phyloP scores from a whole-genome alignment of 169 alveolate species.

The Hepatocystis sp. region DNA sequence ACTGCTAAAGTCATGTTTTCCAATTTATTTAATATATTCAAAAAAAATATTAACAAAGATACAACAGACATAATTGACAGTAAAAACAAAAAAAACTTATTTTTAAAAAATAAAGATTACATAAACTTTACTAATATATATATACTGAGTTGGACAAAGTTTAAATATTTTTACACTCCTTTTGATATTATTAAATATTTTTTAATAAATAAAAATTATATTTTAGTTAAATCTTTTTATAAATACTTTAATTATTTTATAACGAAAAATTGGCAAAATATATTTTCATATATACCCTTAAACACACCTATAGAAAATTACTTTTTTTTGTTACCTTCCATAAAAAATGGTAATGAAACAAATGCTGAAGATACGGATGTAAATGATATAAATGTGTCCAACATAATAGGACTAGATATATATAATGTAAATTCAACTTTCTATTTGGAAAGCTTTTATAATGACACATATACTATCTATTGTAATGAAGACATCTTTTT shows the following conservation, averaged over 20 bases:
- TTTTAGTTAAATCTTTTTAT: constrained; percentile 45
- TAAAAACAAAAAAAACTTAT: neutral
- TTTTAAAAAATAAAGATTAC: neutral
- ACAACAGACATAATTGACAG: constrained; percentile 2
- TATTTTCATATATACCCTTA: constrained; percentile 39
- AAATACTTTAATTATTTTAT: constrained; percentile 53
- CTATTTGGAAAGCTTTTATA: too few species aligned
- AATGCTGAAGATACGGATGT: too few species aligned
- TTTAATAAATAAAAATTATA: constrained; percentile 43
- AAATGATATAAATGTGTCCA: too few species aligned
- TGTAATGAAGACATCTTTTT: constrained; percentile 30
- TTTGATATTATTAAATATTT: constrained; percentile 67
- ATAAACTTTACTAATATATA: constrained; percentile 8
- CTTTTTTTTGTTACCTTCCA: constrained; percentile 24
- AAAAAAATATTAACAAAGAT: constrained; percentile 40
- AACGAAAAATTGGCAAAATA: constrained; percentile 43
- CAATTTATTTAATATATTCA: constrained; percentile 34
- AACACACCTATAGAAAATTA: constrained; percentile 34
- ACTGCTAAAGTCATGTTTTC: constrained; percentile 20
- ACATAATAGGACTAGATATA: too few species aligned
- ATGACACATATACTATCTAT: constrained; percentile 5
- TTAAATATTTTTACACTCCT: constrained; percentile 62
- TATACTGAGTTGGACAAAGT: constrained; percentile 56
- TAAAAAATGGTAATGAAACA: too few species aligned
- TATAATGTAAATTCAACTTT: too few species aligned